Conservation (phyloP, 805 yeast genomes). For the Kluyveromyces starmeri region DNA sequence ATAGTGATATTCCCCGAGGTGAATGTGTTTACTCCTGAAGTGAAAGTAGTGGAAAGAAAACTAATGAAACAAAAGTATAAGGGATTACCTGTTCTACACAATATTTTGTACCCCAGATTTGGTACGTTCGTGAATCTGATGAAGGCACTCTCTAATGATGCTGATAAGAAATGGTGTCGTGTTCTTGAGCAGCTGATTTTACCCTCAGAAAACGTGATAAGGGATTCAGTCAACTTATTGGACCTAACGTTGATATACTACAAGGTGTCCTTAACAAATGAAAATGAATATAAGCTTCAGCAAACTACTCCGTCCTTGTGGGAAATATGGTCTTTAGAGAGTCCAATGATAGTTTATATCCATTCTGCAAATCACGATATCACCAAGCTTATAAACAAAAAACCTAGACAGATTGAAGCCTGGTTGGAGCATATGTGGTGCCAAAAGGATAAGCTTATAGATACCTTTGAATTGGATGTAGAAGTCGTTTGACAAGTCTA, state of each 20-base stretch:
- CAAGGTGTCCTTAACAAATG: conserved; percentile 19
- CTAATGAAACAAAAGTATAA: conserved; percentile 40
- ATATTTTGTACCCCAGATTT: conserved; percentile 73
- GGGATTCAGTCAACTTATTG: not conserved
- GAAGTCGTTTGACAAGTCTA: not conserved
- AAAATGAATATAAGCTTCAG: conserved; percentile 18
- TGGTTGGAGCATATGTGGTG: conserved; percentile 74
- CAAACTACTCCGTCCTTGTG: conserved; percentile 27
- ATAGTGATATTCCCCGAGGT: conserved; percentile 80
- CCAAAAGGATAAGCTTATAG: conserved; percentile 50
- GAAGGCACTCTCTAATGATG: conserved; percentile 1
- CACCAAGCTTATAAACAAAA: conserved; percentile 41
- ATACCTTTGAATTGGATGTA: conserved; percentile 26
- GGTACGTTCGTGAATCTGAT: conserved; percentile 35
- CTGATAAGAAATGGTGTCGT: not conserved
- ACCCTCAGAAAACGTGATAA: not conserved
- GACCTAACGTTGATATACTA: conserved; percentile 34
- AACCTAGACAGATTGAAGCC: conserved; percentile 49
- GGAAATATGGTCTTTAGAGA: conserved; percentile 15
- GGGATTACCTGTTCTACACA: conserved; percentile 49
- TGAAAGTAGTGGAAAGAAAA: conserved; percentile 39
- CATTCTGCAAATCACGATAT: conserved; percentile 39
- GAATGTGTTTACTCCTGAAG: conserved; percentile 49
- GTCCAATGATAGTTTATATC: conserved; percentile 34
- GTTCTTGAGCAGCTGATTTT: conserved; percentile 1